Percentiles rank a stretch among this genome's conserved stretches.
These are phyloP conservation scores for Penicillium crystallinum DNA, from an alignment of 495 filamentous ascomycete genomes.

Conservation along the genomic window DNA sequence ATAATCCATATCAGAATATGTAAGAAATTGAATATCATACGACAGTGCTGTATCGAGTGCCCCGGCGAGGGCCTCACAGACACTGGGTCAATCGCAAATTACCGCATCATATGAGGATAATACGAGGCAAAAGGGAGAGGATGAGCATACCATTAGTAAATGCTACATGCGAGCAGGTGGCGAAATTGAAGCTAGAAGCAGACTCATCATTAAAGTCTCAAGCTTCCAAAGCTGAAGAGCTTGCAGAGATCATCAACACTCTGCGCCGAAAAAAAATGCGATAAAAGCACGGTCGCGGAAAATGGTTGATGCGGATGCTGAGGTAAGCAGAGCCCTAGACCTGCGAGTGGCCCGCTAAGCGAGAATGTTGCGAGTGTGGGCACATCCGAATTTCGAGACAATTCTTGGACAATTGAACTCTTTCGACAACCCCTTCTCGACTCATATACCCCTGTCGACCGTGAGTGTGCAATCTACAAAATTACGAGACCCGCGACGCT, in stretches of 20 bases:
- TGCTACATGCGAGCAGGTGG: neutral
- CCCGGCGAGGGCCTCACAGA: conserved; percentile 82
- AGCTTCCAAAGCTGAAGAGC: conserved; percentile 1
- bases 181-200: neutral
- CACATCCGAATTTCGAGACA: conserved; percentile 44
- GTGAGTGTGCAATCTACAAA: conserved; percentile 33
- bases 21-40: conserved; percentile 94
- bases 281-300: conserved; percentile 16
- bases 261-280: conserved; percentile 19
- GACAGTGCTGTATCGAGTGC: conserved; percentile 63
- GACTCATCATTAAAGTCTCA: conserved; percentile 5
- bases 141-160: conserved; percentile 26
- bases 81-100: conserved; percentile 95
- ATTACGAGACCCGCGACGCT: conserved; percentile 15
- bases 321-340: conserved; percentile 37
- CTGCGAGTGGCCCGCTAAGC: conserved; percentile 29
- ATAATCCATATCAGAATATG: conserved; percentile 75
- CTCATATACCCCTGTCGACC: conserved; percentile 41
- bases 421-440: conserved; percentile 44
- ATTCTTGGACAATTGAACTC: conserved; percentile 40
- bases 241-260: conserved; percentile 7
- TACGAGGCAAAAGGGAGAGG: neutral
- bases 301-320: conserved; percentile 16
- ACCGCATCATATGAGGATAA: conserved; percentile 68
- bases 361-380: conserved; percentile 27